A percentile compares a stretch with the other conserved stretches of the same genome.
These are phyloP conservation scores for Encephalitozoon intestinalis DNA, from an alignment of 371 early-diverging fungal species.

Conservation along the genomic window DNA sequence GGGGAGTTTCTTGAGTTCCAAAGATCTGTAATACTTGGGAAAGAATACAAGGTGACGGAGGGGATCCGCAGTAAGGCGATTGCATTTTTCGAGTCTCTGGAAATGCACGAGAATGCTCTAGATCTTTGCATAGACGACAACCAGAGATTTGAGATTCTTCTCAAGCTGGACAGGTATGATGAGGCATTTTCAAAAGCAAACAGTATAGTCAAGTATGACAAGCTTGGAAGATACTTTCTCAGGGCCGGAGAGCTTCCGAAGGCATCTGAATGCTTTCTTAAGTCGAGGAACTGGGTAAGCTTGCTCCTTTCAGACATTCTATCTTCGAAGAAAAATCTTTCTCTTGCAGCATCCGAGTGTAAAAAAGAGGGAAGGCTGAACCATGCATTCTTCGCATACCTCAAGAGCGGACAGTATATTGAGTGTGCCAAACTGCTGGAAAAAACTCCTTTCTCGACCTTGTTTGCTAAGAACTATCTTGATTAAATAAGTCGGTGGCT, in stretches of 20 bases:
- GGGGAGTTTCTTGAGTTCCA: constrained; percentile 48
- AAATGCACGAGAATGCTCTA: constrained; percentile 50
- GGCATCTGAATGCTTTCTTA: constrained; percentile 50
- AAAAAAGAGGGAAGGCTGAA: constrained; percentile 42
- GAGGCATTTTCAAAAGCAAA: constrained; percentile 50
- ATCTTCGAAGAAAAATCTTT: constrained; percentile 27
- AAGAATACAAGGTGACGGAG: constrained; percentile 10
- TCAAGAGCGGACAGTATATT: constrained; percentile 32
- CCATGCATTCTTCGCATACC: constrained; percentile 41
- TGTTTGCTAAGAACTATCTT: constrained; percentile 40
- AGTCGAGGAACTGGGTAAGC: constrained; percentile 26
- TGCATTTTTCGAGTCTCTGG: constrained; percentile 49
- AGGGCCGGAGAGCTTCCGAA: constrained; percentile 6
- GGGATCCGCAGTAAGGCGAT: constrained; percentile 39
- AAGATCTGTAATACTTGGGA: constrained; percentile 25
- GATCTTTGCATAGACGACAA: constrained; percentile 42
- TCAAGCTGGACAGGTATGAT: constrained; percentile 44
- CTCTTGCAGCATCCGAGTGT: constrained; percentile 26
- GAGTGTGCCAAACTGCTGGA: constrained; percentile 40
- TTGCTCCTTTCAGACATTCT: constrained; percentile 43
- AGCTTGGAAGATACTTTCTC: constrained; percentile 37
- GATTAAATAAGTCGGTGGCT: background rate
- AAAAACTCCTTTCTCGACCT: constrained; percentile 32
- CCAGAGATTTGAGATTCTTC: constrained; percentile 57
- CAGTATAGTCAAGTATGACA: constrained; percentile 42